phyloP scores from a whole-genome alignment of 768 basidiomycete species.

The Boletus vinaceobasis region DNA sequence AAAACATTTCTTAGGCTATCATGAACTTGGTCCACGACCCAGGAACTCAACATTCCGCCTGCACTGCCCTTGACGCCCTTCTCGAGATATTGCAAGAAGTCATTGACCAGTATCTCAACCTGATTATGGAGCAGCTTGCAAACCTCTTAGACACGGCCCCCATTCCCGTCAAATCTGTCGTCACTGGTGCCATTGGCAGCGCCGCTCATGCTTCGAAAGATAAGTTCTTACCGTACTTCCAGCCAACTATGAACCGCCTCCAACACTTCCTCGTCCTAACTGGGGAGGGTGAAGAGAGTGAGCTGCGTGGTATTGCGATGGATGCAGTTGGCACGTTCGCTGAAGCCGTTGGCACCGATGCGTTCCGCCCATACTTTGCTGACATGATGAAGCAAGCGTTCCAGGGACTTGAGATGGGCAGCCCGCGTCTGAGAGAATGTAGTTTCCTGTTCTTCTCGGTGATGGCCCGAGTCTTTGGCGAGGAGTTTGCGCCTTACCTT shows the following conservation, averaged over 20 bases:
- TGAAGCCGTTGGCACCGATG: constrained; percentile 91
- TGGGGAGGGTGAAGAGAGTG: constrained; percentile 87
- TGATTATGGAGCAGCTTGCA: constrained; percentile 93
- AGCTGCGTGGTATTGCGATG: constrained; percentile 95
- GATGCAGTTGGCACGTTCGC: constrained; percentile 99
- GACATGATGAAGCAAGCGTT: constrained; percentile 96
- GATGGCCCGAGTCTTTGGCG: constrained; percentile 95
- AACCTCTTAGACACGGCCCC: constrained; percentile 85
- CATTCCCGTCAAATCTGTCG: constrained; percentile 85
- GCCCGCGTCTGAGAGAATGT: constrained; percentile 86
- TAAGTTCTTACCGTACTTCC: constrained; percentile 91
- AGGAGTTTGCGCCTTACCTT: constrained; percentile 89
- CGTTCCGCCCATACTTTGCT: constrained; percentile 94
- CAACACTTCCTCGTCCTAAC: constrained; percentile 84
- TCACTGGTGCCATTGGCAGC: constrained; percentile 96
- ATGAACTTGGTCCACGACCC: constrained; percentile 88
- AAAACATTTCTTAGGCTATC: constrained; percentile 56
- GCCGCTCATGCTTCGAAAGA: constrained; percentile 95
- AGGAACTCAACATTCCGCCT: constrained; percentile 87
- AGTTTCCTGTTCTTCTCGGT: constrained; percentile 98
- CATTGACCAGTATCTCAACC: constrained; percentile 85
- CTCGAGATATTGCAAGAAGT: constrained; percentile 91
- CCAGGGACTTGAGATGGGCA: constrained; percentile 82
- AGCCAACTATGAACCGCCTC: constrained; percentile 83
- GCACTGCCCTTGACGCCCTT: constrained; percentile 93